A percentile compares a stretch with the other conserved stretches of the same genome.
Conservation (phyloP, 2,329 filamentous ascomycete species). For the Calonectria leucothoes region DNA sequence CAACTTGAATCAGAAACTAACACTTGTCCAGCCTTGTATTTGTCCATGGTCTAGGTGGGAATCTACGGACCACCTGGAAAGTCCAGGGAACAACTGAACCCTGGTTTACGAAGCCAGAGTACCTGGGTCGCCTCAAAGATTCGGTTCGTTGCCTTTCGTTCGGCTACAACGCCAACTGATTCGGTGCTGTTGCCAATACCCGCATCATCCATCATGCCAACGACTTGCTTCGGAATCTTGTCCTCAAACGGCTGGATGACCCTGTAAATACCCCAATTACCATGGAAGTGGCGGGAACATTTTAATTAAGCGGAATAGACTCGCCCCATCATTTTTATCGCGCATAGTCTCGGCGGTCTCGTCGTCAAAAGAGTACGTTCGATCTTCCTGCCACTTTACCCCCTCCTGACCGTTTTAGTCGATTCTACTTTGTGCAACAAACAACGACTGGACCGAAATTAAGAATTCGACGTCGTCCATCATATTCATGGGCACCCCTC, state of each 20-base stretch:
- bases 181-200: constrained; percentile 36
- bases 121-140: constrained; percentile 23
- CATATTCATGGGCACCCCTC: constrained; percentile 36
- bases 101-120: constrained; percentile 32
- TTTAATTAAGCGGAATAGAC: constrained; percentile 10
- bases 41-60: constrained; percentile 31
- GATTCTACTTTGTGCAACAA: constrained; percentile 32
- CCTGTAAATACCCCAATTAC: constrained; percentile 10
- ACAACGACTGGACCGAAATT: constrained; percentile 31
- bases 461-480: constrained; percentile 34
- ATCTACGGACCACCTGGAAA: constrained; percentile 30
- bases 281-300: not conserved
- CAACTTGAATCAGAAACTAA: not conserved
- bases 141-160: constrained; percentile 32
- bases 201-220: constrained; percentile 38
- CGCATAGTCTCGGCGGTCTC: constrained; percentile 34
- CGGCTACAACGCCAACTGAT: constrained; percentile 35
- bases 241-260: constrained; percentile 32
- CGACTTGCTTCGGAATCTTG: constrained; percentile 31
- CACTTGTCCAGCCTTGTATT: constrained; percentile 19
- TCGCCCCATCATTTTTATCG: constrained; percentile 34
- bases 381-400: not conserved
- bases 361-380: constrained; percentile 32
- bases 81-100: constrained; percentile 26
- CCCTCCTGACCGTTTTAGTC: constrained; percentile 15